Conservation (phyloP, 1,284 basidiomycete species). For the Heliocybe sulcata region DNA sequence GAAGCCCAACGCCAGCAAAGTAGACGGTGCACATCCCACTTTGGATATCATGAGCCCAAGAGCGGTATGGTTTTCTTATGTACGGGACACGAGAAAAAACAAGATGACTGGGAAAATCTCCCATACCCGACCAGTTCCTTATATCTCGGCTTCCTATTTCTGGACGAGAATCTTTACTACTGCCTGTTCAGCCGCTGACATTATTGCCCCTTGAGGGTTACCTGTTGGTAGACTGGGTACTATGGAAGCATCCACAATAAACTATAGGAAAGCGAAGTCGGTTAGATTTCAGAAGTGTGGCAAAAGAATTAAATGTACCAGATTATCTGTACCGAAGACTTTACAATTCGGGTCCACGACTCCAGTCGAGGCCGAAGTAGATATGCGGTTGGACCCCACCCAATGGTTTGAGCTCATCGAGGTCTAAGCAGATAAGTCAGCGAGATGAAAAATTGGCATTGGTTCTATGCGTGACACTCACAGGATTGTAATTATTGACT, state of each 20-base stretch:
- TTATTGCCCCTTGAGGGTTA: constrained; percentile 46
- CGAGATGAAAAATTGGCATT: neutral
- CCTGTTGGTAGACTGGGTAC: constrained; percentile 40
- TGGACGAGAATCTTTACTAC: constrained; percentile 45
- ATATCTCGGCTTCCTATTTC: no score
- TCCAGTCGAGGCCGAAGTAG: constrained; percentile 23
- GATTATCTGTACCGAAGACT: constrained; percentile 50
- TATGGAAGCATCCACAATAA: constrained; percentile 32
- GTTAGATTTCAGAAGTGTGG: constrained; percentile 10
- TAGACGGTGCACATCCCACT: no score
- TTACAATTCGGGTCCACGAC: constrained; percentile 55
- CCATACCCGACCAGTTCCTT: no score
- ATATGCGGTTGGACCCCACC: constrained; percentile 46
- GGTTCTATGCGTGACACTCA: constrained; percentile 12
- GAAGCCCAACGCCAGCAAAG: no score
- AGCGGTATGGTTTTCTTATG: no score
- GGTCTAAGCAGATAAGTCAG: constrained; percentile 9
- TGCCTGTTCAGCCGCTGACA: constrained; percentile 50
- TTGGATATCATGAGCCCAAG: no score
- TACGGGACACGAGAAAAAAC: no score
- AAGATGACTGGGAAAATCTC: no score
- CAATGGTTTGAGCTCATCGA: constrained; percentile 51
- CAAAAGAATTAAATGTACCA: constrained; percentile 26
- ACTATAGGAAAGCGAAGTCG: constrained; percentile 23
- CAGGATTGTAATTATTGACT: constrained; percentile 43